Base-by-base conservation (phyloP, 257 asterid genomes). In the Datura wrightii region DNA sequence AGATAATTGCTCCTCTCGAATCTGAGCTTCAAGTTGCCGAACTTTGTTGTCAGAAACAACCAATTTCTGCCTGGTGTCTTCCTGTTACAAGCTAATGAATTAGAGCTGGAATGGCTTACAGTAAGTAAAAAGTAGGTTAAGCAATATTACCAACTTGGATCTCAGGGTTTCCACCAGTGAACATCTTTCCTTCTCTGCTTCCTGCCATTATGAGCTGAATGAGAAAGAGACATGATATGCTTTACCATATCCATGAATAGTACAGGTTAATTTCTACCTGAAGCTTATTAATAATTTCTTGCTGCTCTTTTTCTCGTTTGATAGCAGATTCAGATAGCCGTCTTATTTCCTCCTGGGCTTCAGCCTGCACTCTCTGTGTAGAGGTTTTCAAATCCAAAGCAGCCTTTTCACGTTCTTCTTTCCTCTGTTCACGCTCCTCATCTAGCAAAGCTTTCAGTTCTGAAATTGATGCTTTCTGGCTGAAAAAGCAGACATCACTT, bases 341-440 rank as follows among this genome's bases (percentile, higher is more conserved):
- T 81, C 86, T 87, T 79, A 93, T 70, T 91, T 96, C 98, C 91
- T 93, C 94, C 78, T 89, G 90, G 2, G 98, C 95, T 93, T 94
- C 98, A 46, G 94, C 97, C 86, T 94, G 98, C 84, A 92, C 92
- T 86, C 93, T 93, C 84, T 92, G 98, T 83, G 92, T 79, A 60
- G 98, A 91, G 88, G 87, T 80, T 90, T 93, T 94, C 91, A 94
- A 56, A 88, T 94, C 94, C 52, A 83, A 84, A 46, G 90, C 86
- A 88, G 98, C 98, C 86, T 94, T 97, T 84, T 94, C 98, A 42
- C 97, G 91, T 87, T 97, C 99, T 82, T 93, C 95, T 89, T 92
- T 93, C 89, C 98, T 94, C 88, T 92, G 98, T 59, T 94, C 97
- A 84, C 98, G 97, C 88, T 97, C 99, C 90, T 97, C 98, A 65